These are phyloP conservation scores for Solanum pennellii DNA, from an alignment of 257 asterid species.

Conservation along the genomic window DNA sequence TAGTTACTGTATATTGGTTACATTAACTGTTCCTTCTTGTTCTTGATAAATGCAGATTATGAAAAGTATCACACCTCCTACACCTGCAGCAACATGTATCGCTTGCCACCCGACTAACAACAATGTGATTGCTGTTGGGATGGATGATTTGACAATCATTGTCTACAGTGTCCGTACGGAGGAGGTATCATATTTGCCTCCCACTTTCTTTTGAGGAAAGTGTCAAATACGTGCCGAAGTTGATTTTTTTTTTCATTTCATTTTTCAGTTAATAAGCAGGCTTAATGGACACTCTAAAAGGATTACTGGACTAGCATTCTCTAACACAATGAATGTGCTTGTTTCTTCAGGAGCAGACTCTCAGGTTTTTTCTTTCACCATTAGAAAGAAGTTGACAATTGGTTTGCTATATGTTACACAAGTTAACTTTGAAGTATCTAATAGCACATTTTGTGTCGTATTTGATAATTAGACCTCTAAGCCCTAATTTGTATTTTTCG, in stretches of 20 bases:
- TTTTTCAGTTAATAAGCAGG: conserved; percentile 33
- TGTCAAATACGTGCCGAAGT: not conserved
- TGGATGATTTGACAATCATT: conserved; percentile 57
- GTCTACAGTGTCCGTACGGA: conserved; percentile 47
- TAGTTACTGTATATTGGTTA: not conserved
- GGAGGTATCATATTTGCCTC: conserved; percentile 20
- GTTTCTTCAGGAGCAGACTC: conserved; percentile 52
- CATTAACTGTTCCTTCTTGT: not conserved
- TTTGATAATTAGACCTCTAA: not conserved
- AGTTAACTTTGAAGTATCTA: not conserved
- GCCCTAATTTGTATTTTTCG: not conserved
- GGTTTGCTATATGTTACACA: not conserved
- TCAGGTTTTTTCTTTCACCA: conserved; percentile 28
- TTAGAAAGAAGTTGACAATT: not conserved
- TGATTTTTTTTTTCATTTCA: not conserved
- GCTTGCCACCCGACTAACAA: conserved; percentile 63
- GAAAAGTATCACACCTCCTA: conserved; percentile 34
- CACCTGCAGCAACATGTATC: conserved; percentile 54
- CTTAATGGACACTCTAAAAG: conserved; percentile 56
- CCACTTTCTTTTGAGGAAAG: not conserved
- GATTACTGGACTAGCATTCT: conserved; percentile 56
- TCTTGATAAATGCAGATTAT: conserved; percentile 32
- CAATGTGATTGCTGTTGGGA: conserved; percentile 57
- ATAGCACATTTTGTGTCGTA: not conserved
- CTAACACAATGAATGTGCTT: conserved; percentile 30